A percentile compares a stretch with the other conserved stretches of the same genome.
phyloP scores from a whole-genome alignment of 108 stramenopile species.

The Skeletonema potamos region DNA sequence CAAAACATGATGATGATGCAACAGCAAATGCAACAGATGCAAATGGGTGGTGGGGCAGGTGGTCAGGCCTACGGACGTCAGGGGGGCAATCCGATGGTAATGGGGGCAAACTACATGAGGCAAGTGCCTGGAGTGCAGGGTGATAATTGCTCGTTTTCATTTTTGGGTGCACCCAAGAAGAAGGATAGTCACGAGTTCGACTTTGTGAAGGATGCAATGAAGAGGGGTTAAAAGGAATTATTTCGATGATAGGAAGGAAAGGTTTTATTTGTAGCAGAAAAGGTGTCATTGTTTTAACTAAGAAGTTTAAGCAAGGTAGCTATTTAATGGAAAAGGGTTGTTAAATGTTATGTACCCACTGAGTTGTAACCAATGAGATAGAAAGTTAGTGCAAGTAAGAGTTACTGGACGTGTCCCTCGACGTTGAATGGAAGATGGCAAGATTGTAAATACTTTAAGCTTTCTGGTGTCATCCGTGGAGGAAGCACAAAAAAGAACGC shows the following conservation, averaged over 20 bases:
- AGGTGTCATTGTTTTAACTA: background rate
- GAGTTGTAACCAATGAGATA: no score
- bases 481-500: no score
- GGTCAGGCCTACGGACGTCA: slow-evolving; percentile 26
- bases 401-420: no score
- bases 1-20: slow-evolving; percentile 84
- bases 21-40: slow-evolving; percentile 81
- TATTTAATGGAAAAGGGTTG: background rate
- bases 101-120: slow-evolving; percentile 55
- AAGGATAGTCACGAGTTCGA: slow-evolving; percentile 79
- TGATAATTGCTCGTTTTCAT: slow-evolving; percentile 55
- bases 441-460: no score
- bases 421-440: no score
- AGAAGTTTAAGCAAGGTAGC: no score
- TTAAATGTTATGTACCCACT: no score
- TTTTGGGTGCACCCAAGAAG: slow-evolving; percentile 53
- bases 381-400: no score
- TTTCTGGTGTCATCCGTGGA: no score
- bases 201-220: slow-evolving; percentile 89
- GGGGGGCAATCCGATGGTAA: slow-evolving; percentile 23
- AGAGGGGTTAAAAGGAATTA: slow-evolving; percentile 49
- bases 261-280: background rate
- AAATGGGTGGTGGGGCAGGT: slow-evolving; percentile 56
- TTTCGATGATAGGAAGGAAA: background rate
- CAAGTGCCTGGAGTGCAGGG: slow-evolving; percentile 52